Base-by-base conservation (phyloP, 2,329 filamentous ascomycete species). In the Diaporthe capsici region DNA sequence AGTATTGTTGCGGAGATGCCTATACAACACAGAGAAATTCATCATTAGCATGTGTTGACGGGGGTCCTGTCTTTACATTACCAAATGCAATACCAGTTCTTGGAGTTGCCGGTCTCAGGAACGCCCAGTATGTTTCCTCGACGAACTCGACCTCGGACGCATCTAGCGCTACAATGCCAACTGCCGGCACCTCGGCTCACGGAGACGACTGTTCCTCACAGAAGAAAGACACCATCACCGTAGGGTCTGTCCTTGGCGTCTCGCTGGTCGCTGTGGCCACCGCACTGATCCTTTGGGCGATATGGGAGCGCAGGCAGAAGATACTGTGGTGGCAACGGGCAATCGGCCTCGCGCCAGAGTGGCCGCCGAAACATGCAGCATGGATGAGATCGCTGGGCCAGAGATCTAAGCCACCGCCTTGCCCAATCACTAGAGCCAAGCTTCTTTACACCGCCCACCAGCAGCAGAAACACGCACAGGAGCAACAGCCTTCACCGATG, bases 301-400 rank as follows among this genome's bases (percentile, higher is more conserved):
- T 73, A n/a, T 73, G 72, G 72, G 72, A 73, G 13, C 72, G 72
- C 25, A 73, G 60, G 28, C 61, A 73, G 39, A 67, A 67, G 44
- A 25, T 67, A 34, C 42, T 67, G 28, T 67, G 63, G 63, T 67
- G 63, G 63, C 63, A 51, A 31, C 63, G 63, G 13, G 44, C 63
- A 1, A 67, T 51, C 13, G 39, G 72, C 7, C 13, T 68, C 20
- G 49, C 37, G 6, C 31, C 34, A 10, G n/a, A 39, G 10, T 47
- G 37, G 34, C 49, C 51, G 7, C 39, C 47, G 10, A 28, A 44
- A 10, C 28, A 22, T 17, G 39, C 31, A 4, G 8, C 37, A 15
- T 42, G 28, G 60, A 68, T 68, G 63, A 53, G 63, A 31, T 22
- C 34, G 31, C 63, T 6, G 31, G n/a, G 12, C 4, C 63, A 39